phyloP scores from a whole-genome alignment of 2,329 filamentous ascomycete genomes.

The Fusarium begoniae region DNA sequence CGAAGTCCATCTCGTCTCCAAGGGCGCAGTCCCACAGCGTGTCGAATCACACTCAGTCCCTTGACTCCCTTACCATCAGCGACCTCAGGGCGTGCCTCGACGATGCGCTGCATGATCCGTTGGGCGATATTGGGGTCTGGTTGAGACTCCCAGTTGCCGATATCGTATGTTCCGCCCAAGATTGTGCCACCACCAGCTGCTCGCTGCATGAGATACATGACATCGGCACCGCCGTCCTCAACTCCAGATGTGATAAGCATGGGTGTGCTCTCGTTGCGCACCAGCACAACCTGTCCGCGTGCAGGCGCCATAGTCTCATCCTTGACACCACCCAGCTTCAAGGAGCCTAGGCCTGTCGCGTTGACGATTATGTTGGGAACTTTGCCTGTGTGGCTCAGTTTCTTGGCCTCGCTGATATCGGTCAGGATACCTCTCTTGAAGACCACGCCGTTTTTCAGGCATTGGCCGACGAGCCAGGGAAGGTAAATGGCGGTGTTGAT shows the following conservation, averaged over 20 bases:
- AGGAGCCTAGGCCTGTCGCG: conserved; percentile 81
- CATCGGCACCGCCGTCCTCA: conserved; percentile 77
- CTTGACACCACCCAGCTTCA: conserved; percentile 81
- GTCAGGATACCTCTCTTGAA: conserved; percentile 69
- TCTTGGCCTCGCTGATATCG: conserved; percentile 77
- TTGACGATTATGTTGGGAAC: conserved; percentile 80
- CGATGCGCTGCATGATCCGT: conserved; percentile 83
- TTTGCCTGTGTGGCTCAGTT: conserved; percentile 60
- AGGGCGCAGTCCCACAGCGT: conserved; percentile 84
- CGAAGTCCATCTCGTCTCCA: conserved; percentile 77
- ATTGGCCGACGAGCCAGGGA: conserved; percentile 84
- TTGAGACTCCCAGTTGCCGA: conserved; percentile 80
- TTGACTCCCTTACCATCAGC: conserved; percentile 74
- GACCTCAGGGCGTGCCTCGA: conserved; percentile 71
- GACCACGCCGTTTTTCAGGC: conserved; percentile 75
- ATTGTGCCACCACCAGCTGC: conserved; percentile 84
- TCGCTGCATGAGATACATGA: conserved; percentile 83
- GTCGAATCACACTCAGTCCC: conserved; percentile 77
- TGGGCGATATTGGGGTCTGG: conserved; percentile 82
- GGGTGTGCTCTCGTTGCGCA: conserved; percentile 77
- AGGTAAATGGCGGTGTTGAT: conserved; percentile 92
- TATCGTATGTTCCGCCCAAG: conserved; percentile 85
- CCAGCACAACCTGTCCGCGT: conserved; percentile 84
- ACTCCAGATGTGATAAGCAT: conserved; percentile 78
- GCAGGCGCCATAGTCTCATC: conserved; percentile 78